These are phyloP conservation scores for Cytidiella melzeri DNA, from an alignment of 768 basidiomycete genomes.

Conservation along the genomic window DNA sequence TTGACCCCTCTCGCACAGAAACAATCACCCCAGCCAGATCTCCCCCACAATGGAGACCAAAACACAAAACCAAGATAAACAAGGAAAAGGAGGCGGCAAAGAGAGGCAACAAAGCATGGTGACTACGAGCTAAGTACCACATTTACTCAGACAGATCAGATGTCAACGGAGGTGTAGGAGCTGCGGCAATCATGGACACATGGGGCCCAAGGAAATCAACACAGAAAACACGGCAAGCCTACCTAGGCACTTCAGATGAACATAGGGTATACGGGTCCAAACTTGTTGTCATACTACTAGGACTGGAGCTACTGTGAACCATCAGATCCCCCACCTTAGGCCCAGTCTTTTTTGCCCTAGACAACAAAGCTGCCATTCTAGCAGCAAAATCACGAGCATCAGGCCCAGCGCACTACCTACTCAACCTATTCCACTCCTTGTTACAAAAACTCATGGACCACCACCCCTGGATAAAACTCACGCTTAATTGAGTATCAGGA, in stretches of 20 bases:
- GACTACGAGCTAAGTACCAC: too few relatives aligned
- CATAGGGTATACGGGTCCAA: conserved; percentile 29
- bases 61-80: neutral
- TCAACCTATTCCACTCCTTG: neutral
- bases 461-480: neutral
- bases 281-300: conserved; percentile 23
- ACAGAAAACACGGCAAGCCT: too few relatives aligned
- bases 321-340: neutral
- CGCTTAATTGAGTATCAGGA: conserved; percentile 17
- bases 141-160: too few relatives aligned
- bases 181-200: too few relatives aligned
- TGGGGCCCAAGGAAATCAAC: conserved; percentile 1
- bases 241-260: conserved; percentile 18
- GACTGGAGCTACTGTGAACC: conserved; percentile 19
- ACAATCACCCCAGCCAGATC: too few relatives aligned
- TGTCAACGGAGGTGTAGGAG: too few relatives aligned
- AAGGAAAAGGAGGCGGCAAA: conserved; percentile 5
- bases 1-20: conserved; percentile 10
- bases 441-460: neutral
- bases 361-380: conserved; percentile 10
- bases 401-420: conserved; percentile 7
- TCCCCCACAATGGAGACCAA: conserved; percentile 9
- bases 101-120: conserved; percentile 2
- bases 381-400: neutral
- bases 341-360: neutral